phyloP scores from a whole-genome alignment of 768 basidiomycete genomes.

The Lactarius akahatsu region DNA sequence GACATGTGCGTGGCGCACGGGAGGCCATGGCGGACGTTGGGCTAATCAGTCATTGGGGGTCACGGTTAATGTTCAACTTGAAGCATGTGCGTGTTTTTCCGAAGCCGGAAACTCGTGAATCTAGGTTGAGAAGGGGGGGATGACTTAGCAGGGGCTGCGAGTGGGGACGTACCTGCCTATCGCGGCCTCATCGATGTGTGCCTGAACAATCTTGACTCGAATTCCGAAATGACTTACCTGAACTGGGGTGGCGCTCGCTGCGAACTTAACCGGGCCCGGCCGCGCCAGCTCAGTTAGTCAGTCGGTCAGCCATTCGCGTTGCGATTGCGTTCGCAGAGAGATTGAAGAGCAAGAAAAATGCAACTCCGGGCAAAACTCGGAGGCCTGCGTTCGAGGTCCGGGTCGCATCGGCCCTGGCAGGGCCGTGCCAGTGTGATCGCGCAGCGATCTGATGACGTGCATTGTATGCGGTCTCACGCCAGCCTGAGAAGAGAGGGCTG shows the following conservation, averaged over 20 bases:
- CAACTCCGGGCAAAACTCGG: neutral
- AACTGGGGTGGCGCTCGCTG: neutral
- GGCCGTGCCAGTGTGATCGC: neutral
- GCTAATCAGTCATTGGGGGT: neutral
- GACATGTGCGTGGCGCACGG: neutral
- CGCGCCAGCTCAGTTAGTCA: neutral
- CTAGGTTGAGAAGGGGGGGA: neutral
- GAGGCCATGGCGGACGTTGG: neutral
- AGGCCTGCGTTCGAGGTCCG: neutral
- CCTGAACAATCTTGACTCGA: neutral
- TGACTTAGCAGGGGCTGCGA: neutral
- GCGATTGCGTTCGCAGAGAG: neutral
- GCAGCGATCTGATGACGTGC: neutral
- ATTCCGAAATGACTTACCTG: neutral
- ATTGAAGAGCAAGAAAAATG: neutral
- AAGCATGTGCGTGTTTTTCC: neutral
- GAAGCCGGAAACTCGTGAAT: conserved; percentile 1
- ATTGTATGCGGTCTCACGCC: neutral
- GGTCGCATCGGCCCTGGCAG: neutral
- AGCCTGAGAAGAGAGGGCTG: neutral
- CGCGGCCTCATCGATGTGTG: neutral
- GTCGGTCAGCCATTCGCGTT: neutral
- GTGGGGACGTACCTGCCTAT: neutral
- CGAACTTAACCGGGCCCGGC: neutral
- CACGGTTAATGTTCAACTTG: neutral